Evolutionary conservation across 805 yeast genomes (phyloP), one percentile per base, ranked within the genome.

Genomic region (Wickerhamomyces canadensis): DNA sequence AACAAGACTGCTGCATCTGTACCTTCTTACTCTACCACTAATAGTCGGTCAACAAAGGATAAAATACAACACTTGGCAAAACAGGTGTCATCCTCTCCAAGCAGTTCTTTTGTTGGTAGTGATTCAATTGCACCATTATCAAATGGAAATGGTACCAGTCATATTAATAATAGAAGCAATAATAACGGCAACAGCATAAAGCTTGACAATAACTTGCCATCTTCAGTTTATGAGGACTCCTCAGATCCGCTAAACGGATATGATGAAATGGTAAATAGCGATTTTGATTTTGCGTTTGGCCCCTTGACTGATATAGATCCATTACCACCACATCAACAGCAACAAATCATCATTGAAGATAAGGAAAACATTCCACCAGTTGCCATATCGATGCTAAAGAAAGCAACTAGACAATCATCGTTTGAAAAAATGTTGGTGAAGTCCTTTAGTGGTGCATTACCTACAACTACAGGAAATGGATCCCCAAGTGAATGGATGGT

Each of bases 281-380:
- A 57, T 25, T 47, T 52, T 53, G 66, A 50, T 50, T 51, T 54
- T 36, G 43, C 41, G 21, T 43, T 45, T 41, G 57, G 50, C 2
- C 60, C 60, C 23, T 40, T 55, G 47, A 55, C 58, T 3, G 58
- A 53, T 31, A 53, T 54, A 31, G 58, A 53, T 41, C 58, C 58
- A 19, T 43, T 52, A 32, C 56, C 55, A n/a, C 47, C 43, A 27
- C 45, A 42, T n/a, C 7, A 17, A 21, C 16, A 23, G 7, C 27
- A n/a, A 17, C 12, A 12, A 25, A 21, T n/a, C 15, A 10, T n/a
- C 26, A 36, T 28, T 7, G 49, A 38, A 9, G 47, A 51, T 61
- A 33, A 66, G 62, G 54, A 72, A 62, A 65, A 64, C 31, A 51
- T 52, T 26, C 72, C 65, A 38, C 71, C 74, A 29, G 19, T 31